Conservation (phyloP, 1,284 basidiomycete species). For the Malassezia psittaci region DNA sequence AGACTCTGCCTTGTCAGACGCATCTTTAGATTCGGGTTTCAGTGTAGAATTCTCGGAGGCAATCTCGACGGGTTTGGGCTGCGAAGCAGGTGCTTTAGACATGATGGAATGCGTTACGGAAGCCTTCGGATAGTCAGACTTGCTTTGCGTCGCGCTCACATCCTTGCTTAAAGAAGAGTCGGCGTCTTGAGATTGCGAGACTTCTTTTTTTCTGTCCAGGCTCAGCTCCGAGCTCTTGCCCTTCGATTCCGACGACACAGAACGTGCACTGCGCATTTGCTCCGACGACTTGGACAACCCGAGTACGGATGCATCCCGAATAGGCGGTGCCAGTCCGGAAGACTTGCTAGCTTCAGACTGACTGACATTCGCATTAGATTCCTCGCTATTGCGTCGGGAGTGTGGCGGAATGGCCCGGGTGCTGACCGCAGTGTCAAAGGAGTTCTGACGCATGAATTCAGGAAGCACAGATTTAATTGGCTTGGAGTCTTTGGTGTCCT, state of each 20-base stretch:
- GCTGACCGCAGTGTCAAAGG: constrained; percentile 7
- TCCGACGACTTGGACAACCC: background rate
- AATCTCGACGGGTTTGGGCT: background rate
- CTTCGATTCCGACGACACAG: too few species aligned
- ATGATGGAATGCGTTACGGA: constrained; percentile 1
- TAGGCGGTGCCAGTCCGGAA: background rate
- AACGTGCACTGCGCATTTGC: background rate
- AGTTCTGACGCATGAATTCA: background rate
- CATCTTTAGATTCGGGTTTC: too few species aligned
- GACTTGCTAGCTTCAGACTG: background rate
- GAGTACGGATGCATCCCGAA: background rate
- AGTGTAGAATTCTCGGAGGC: too few species aligned
- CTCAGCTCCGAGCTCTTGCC: too few species aligned
- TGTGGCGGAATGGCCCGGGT: constrained; percentile 4
- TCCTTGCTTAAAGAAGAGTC: background rate
- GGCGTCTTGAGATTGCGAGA: background rate
- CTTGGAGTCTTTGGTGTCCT: background rate
- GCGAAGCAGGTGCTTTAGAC: background rate
- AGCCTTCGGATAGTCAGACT: background rate
- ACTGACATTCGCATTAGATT: background rate
- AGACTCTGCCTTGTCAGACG: too few species aligned
- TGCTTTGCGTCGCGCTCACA: background rate
- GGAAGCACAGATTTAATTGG: background rate
- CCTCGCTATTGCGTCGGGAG: constrained; percentile 3
- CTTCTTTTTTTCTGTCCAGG: too few species aligned